Conservation (phyloP, 495 filamentous ascomycete species). For the Penicillium lagena region DNA sequence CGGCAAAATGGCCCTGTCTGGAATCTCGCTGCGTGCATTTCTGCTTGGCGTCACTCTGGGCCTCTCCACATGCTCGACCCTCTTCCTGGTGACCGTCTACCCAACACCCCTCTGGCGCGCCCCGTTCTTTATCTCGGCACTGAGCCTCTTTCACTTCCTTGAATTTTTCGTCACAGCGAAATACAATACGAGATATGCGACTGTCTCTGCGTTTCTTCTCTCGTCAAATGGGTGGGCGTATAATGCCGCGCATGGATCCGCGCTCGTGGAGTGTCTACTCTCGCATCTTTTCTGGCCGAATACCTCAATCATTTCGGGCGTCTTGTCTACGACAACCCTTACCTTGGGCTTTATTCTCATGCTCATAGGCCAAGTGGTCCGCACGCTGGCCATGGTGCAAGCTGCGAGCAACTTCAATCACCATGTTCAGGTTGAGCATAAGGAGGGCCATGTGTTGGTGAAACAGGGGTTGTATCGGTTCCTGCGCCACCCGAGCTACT, state of each 20-base stretch:
- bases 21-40: conserved; percentile 73
- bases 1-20: conserved; percentile 64
- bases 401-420: conserved; percentile 93
- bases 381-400: conserved; percentile 78
- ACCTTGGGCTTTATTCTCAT: conserved; percentile 57
- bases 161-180: conserved; percentile 86
- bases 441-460: conserved; percentile 67
- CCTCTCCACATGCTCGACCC: conserved; percentile 34
- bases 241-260: conserved; percentile 70
- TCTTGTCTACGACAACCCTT: conserved; percentile 12
- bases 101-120: conserved; percentile 66
- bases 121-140: conserved; percentile 68
- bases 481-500: conserved; percentile 85
- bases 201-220: conserved; percentile 71
- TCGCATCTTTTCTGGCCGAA: conserved; percentile 52
- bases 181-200: conserved; percentile 71
- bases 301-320: neutral
- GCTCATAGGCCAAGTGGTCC: conserved; percentile 60
- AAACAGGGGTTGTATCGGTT: conserved; percentile 59
- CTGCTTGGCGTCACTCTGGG: conserved; percentile 46
- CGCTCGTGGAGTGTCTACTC: conserved; percentile 63
- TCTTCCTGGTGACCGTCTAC: conserved; percentile 27
- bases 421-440: conserved; percentile 61
- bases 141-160: conserved; percentile 89
- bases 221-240: conserved; percentile 82